Percentiles rank a stretch among this genome's conserved stretches.
phyloP scores from a whole-genome alignment of 768 basidiomycete genomes.

The Agaricus bisporus region DNA sequence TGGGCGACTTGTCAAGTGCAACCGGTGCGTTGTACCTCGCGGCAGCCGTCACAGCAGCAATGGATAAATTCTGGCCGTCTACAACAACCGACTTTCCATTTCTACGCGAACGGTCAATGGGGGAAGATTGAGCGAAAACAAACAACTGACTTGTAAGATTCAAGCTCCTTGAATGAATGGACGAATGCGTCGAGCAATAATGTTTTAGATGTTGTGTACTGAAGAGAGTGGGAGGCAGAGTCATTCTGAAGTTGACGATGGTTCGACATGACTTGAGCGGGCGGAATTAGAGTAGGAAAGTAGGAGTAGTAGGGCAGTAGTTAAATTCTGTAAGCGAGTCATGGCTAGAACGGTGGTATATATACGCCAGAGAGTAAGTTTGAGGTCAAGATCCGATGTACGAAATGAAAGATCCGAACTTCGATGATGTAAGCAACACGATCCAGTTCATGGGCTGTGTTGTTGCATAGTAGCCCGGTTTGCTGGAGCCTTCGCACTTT shows the following conservation, averaged over 20 bases:
- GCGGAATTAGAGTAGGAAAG: background rate
- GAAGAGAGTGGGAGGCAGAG: background rate
- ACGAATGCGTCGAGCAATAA: slow-evolving; percentile 52
- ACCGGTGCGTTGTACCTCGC: slow-evolving; percentile 58
- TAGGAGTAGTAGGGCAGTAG: background rate
- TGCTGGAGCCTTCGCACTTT: too few species aligned
- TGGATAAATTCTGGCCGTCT: slow-evolving; percentile 65
- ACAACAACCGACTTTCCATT: slow-evolving; percentile 57
- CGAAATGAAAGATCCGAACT: background rate
- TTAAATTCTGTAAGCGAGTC: background rate
- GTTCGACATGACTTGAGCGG: slow-evolving; percentile 1
- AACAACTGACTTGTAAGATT: slow-evolving; percentile 50
- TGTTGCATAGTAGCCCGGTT: too few species aligned
- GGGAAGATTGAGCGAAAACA: background rate
- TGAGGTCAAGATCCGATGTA: slow-evolving; percentile 7
- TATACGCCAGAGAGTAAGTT: slow-evolving; percentile 10
- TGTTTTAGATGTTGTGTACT: slow-evolving; percentile 15
- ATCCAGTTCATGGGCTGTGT: slow-evolving; percentile 7
- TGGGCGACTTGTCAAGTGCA: slow-evolving; percentile 40
- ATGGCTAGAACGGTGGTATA: background rate
- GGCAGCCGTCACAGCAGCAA: slow-evolving; percentile 72
- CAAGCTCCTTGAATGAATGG: slow-evolving; percentile 54
- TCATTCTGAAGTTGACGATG: background rate
- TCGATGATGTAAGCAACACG: background rate
- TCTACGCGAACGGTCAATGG: slow-evolving; percentile 27